Percentiles rank a stretch among this genome's conserved stretches.
Conservation (phyloP, 495 filamentous ascomycete species). For the Clavariopsis aquatica region DNA sequence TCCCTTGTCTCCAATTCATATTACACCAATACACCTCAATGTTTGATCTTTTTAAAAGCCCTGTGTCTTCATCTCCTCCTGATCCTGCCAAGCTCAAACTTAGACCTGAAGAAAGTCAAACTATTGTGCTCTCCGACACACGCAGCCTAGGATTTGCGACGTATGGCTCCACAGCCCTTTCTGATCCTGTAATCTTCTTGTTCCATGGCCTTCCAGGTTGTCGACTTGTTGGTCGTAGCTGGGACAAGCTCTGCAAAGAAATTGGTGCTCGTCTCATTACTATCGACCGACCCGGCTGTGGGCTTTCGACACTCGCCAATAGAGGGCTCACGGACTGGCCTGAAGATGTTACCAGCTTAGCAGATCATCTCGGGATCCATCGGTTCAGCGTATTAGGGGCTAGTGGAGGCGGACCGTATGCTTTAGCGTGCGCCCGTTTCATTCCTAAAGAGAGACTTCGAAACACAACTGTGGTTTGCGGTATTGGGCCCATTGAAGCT, state of each 20-base stretch:
- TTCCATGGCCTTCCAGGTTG: constrained; percentile 30
- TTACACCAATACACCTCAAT: constrained; percentile 13
- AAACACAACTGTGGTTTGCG: constrained; percentile 29
- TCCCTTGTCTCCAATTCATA: no score
- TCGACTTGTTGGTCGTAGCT: constrained; percentile 27
- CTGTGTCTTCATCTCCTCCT: constrained; percentile 26
- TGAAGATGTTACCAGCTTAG: constrained; percentile 26
- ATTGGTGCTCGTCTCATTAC: constrained; percentile 29
- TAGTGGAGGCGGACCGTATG: constrained; percentile 31
- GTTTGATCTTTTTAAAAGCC: constrained; percentile 18
- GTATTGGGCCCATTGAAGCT: constrained; percentile 29
- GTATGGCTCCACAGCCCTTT: constrained; percentile 26
- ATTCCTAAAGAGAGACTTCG: constrained; percentile 30
- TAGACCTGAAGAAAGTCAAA: constrained; percentile 23
- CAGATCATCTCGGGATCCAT: constrained; percentile 26
- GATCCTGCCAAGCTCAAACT: constrained; percentile 25
- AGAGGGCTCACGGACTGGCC: constrained; percentile 29
- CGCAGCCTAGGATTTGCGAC: constrained; percentile 31
- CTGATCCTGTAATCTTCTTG: constrained; percentile 30
- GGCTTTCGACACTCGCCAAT: constrained; percentile 29
- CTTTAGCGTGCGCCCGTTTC: constrained; percentile 29
- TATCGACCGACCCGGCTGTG: constrained; percentile 31
- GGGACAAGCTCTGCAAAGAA: constrained; percentile 30
- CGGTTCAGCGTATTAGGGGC: constrained; percentile 30
- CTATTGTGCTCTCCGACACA: constrained; percentile 14